These are phyloP conservation scores for Fusarium sterilihyphosum DNA, from an alignment of 2,329 filamentous ascomycete species.

Conservation along the genomic window DNA sequence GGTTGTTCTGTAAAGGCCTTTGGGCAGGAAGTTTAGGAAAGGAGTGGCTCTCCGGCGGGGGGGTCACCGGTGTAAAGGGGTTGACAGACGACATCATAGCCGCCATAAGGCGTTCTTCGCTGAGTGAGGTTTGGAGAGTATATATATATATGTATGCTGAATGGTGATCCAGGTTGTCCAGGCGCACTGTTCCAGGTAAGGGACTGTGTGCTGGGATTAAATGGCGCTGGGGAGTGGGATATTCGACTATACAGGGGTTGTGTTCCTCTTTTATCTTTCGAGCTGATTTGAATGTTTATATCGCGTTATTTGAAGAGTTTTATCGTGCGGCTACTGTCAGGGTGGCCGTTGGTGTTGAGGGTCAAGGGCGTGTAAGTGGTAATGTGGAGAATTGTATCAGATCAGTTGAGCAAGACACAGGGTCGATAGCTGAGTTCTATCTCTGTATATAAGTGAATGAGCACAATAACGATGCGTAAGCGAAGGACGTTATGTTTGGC, in stretches of 20 bases:
- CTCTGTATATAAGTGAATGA: slow-evolving; percentile 29
- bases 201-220: slow-evolving; percentile 26
- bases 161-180: slow-evolving; percentile 2
- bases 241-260: slow-evolving; percentile 18
- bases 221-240: slow-evolving; percentile 9
- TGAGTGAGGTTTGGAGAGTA: slow-evolving; percentile 26
- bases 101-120: slow-evolving; percentile 40
- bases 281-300: slow-evolving; percentile 2
- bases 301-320: slow-evolving; percentile 22
- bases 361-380: slow-evolving; percentile 32
- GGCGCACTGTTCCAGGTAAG: slow-evolving; percentile 19
- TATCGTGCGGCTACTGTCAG: slow-evolving; percentile 10
- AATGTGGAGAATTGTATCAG: slow-evolving; percentile 18
- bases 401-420: slow-evolving; percentile 22
- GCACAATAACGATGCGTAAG: slow-evolving; percentile 25
- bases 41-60: slow-evolving; percentile 43
- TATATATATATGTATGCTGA: slow-evolving; percentile 20
- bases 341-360: slow-evolving; percentile 7
- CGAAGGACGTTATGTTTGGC: slow-evolving; percentile 12
- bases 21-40: slow-evolving; percentile 46
- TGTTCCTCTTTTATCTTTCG: slow-evolving; percentile 31
- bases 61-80: slow-evolving; percentile 44
- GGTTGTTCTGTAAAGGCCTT: slow-evolving; percentile 42
- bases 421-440: slow-evolving; percentile 14
- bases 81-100: slow-evolving; percentile 47